Evolutionary conservation across 768 basidiomycete genomes (phyloP).

Genomic region (Glaciozyma martinii): DNA sequence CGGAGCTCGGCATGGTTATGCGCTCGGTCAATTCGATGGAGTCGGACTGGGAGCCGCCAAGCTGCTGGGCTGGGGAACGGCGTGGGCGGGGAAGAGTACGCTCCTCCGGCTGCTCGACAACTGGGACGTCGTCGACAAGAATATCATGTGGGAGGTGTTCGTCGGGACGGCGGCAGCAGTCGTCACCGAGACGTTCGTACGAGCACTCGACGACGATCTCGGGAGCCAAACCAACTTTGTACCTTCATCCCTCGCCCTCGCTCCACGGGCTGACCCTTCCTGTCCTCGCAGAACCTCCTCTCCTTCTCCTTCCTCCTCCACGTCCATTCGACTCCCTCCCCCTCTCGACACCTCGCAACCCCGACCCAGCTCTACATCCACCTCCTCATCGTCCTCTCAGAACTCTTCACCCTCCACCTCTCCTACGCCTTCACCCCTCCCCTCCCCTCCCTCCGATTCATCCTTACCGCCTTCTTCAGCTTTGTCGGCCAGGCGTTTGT

Average conservation of each 20-base stretch:
- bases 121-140: neutral
- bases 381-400: conserved; percentile 8
- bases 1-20: no score
- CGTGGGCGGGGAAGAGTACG: no score
- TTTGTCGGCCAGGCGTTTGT: conserved; percentile 11
- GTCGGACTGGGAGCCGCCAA: no score
- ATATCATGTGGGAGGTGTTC: conserved; percentile 15
- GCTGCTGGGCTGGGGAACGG: no score
- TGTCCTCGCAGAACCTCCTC: conserved; percentile 21
- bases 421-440: conserved; percentile 18
- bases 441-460: neutral
- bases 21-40: no score
- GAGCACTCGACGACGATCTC: conserved; percentile 16
- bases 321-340: conserved; percentile 10
- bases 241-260: no score
- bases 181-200: conserved; percentile 16
- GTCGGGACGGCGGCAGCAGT: conserved; percentile 6
- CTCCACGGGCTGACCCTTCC: no score
- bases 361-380: conserved; percentile 13
- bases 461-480: conserved; percentile 15
- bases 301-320: conserved; percentile 29
- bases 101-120: neutral
- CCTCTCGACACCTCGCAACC: neutral
- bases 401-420: conserved; percentile 14
- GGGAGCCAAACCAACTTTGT: neutral